Evolutionary conservation across 371 early-diverging fungal species (phyloP), one percentile per base, ranked within the genome.

Genomic region (Chytridium lagenaria): DNA sequence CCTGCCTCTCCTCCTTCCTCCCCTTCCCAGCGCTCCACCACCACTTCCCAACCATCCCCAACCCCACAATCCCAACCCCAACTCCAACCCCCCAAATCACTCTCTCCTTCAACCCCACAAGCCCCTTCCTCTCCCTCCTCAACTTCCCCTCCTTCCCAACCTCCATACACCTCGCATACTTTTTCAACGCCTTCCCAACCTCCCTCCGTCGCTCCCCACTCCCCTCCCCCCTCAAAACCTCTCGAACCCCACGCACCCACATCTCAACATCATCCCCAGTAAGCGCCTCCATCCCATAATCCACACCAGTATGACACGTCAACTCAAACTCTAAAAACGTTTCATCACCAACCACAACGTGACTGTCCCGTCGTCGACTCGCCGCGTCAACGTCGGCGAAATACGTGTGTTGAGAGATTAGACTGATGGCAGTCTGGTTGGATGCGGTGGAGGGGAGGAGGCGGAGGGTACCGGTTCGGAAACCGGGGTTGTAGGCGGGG

Each of bases 401-500:
- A 22, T 36, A 77, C 39, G 69, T 69, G 30, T 59, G 52, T 31
- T 76, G 65, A n/a, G 22, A 2, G n/a, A 52, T 2, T 57, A 71
- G 37, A 19, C 26, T 64, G 37, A 38, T 51, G 28, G 64, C 33
- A 40, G 36, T 26, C 2, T n/a, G 7, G 3, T 2, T 65, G 59
- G 16, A 19, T 40, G 26, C 50, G 49, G 22, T 57, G 69, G 36
- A 68, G 49, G 50, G 12, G 28, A 67, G 37, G 39, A 64, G 40
- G 37, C 67, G 38, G 23, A 78, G 15, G 23, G 71, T 67, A 10
- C 77, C 78, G 59, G 74, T 39, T 28, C 73, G 68, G 70, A 70
- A 77, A 2, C 71, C 74, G 1, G 81, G 78, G 59, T 78, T 78
- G 61, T 59, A 68, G 39, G 67, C 73, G 1, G 72, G 75, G 33